phyloP scores from a whole-genome alignment of 768 basidiomycete species.

The Coprinellus micaceus region DNA sequence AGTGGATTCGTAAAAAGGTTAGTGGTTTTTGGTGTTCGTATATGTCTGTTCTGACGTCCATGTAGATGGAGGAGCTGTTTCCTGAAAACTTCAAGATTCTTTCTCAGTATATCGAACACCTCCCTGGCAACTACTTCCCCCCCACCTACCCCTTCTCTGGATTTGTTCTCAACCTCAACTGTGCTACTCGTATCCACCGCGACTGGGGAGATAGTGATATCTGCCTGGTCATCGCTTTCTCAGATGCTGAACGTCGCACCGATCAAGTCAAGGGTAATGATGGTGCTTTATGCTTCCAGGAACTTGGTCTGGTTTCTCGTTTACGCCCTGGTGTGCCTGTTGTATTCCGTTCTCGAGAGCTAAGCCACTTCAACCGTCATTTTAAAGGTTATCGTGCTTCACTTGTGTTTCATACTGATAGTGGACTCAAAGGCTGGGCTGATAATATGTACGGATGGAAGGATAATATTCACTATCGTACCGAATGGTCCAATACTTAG shows the following conservation, averaged over 20 bases:
- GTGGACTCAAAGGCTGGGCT: background rate
- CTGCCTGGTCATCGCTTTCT: conserved; percentile 18
- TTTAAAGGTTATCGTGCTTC: background rate
- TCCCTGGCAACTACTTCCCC: conserved; percentile 15
- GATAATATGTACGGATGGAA: background rate
- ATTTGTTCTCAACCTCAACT: conserved; percentile 23
- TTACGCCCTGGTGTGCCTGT: background rate
- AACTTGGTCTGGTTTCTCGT: conserved; percentile 4
- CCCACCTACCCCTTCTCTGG: conserved; percentile 23
- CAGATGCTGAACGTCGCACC: background rate
- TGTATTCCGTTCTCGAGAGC: background rate
- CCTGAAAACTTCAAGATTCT: conserved; percentile 20
- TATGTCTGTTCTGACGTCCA: background rate
- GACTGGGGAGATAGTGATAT: conserved; percentile 23
- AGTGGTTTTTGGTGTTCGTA: background rate
- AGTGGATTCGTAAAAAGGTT: background rate
- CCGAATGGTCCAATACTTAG: background rate
- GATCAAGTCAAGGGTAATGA: conserved; percentile 11
- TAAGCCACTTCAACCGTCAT: background rate
- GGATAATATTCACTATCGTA: background rate
- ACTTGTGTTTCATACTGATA: background rate
- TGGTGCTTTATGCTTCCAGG: conserved; percentile 17
- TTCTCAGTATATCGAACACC: conserved; percentile 14
- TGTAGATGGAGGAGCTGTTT: conserved; percentile 17
- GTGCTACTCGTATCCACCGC: conserved; percentile 17